Conservation (phyloP, 169 alveolate species). For the Blepharisma undulans region DNA sequence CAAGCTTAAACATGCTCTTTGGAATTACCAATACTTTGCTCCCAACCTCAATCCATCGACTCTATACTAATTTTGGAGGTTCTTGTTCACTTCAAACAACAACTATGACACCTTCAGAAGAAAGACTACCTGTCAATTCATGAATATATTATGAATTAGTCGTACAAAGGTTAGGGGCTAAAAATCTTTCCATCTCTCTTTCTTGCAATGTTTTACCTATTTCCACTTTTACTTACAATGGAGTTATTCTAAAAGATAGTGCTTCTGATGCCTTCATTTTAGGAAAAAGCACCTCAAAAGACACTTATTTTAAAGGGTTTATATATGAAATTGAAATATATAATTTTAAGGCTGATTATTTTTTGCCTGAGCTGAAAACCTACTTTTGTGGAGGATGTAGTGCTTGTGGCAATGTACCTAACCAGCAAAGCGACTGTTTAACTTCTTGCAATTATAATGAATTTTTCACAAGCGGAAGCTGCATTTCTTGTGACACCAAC, state of each 20-base stretch:
- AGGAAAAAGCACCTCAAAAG: background rate
- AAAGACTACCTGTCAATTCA: too few species aligned
- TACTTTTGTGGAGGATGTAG: background rate
- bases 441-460: background rate
- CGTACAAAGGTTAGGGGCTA: too few species aligned
- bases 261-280: background rate
- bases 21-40: background rate
- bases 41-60: too few species aligned
- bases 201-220: background rate
- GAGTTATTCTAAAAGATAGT: background rate
- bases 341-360: background rate
- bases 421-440: background rate
- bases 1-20: background rate
- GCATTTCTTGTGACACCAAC: background rate
- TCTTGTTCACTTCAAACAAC: too few species aligned
- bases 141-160: too few species aligned
- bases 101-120: too few species aligned
- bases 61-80: too few species aligned
- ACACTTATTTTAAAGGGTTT: background rate
- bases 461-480: background rate
- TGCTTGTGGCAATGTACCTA: background rate
- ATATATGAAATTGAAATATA: background rate
- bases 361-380: background rate
- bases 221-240: background rate
- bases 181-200: too few species aligned